Conservation (phyloP, 192 early-diverging fungal species). For the Backusella morwellensis region DNA sequence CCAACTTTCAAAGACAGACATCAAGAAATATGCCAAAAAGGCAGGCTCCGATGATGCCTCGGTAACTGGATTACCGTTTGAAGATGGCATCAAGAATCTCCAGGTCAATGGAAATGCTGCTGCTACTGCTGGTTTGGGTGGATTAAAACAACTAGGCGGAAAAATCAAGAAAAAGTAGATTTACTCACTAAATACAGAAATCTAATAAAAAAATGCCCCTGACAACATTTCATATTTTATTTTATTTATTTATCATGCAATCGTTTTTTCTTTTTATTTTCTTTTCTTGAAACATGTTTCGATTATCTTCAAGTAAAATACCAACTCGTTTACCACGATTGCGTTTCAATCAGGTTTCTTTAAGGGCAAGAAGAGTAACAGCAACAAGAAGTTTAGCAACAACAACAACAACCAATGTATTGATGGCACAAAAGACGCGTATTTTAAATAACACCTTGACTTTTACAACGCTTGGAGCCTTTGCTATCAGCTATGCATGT, state of each 20-base stretch:
- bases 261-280: not conserved
- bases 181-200: not conserved
- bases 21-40: slow-evolving; percentile 44
- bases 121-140: not conserved
- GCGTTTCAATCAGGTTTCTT: not conserved
- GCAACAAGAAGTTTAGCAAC: not conserved
- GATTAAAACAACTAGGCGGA: not conserved
- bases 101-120: slow-evolving; percentile 15
- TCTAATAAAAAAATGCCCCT: not conserved
- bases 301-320: not conserved
- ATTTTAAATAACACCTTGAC: not conserved
- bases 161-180: not conserved
- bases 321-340: not conserved
- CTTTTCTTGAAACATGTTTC: not conserved
- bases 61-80: slow-evolving; percentile 26
- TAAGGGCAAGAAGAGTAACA: not conserved
- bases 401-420: not conserved
- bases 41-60: slow-evolving; percentile 19
- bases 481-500: not conserved
- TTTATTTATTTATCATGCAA: not conserved
- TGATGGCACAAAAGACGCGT: not conserved
- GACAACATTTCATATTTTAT: not conserved
- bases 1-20: slow-evolving; percentile 58
- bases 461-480: not conserved
- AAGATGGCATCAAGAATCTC: slow-evolving; percentile 32